Percentiles rank a stretch among this genome's conserved stretches.
phyloP scores from a whole-genome alignment of 169 alveolate species.

The Plasmodium fragile region DNA sequence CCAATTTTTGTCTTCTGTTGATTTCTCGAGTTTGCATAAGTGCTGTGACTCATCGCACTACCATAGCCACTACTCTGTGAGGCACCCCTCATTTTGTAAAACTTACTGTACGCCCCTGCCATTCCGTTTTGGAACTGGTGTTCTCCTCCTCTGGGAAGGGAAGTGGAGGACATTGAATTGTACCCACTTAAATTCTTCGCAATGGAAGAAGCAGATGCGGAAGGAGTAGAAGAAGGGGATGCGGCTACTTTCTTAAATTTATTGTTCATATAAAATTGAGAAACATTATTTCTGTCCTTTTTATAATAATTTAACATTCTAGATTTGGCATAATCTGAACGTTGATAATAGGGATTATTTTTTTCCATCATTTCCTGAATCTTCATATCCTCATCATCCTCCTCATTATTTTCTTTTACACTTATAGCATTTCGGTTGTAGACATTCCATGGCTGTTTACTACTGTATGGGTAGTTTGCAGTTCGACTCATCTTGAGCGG shows the following conservation, averaged over 20 bases:
- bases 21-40: background rate
- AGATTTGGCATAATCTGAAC: conserved; percentile 1
- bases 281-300: conserved; percentile 19
- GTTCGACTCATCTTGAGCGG: background rate
- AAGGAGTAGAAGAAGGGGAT: background rate
- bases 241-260: conserved; percentile 9
- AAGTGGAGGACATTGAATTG: background rate
- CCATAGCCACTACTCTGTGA: background rate
- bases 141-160: background rate
- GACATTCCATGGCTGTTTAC: conserved; percentile 64
- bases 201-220: background rate
- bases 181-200: background rate
- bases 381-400: conserved; percentile 69
- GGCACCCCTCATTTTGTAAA: conserved; percentile 1
- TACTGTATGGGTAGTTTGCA: background rate
- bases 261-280: conserved; percentile 4
- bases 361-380: conserved; percentile 53
- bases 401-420: background rate
- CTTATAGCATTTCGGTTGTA: conserved; percentile 42
- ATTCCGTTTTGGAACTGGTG: background rate
- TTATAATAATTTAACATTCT: conserved; percentile 35
- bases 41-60: background rate
- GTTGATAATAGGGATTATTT: conserved; percentile 23
- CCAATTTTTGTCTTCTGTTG: background rate
- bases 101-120: background rate